A percentile compares a stretch with the other conserved stretches of the same genome.
phyloP scores from a whole-genome alignment of 805 yeast species.

The Zygoascus bituminiphila region DNA sequence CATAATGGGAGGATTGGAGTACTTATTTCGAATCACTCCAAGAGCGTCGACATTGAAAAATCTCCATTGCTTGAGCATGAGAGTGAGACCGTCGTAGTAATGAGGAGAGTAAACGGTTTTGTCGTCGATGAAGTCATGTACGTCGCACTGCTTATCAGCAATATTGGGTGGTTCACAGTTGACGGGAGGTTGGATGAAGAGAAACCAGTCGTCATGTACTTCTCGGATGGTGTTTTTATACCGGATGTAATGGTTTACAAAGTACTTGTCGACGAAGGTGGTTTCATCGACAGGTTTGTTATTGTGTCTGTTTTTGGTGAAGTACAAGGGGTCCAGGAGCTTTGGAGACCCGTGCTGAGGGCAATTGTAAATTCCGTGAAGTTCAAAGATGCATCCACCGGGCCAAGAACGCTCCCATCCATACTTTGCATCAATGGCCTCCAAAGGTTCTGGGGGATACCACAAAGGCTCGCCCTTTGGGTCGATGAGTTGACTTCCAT shows the following conservation, averaged over 20 bases:
- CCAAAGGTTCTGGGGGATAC: constrained; percentile 34
- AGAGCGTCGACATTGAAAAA: constrained; percentile 76
- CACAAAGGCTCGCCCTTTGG: constrained; percentile 61
- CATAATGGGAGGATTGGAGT: constrained; percentile 58
- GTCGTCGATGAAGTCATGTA: constrained; percentile 41
- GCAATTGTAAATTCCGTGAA: constrained; percentile 66
- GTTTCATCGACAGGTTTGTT: constrained; percentile 39
- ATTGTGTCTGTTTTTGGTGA: constrained; percentile 27
- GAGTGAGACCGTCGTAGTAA: constrained; percentile 86
- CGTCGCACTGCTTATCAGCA: not conserved
- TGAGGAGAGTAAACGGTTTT: constrained; percentile 73
- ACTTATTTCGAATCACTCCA: constrained; percentile 71
- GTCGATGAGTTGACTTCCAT: constrained; percentile 39
- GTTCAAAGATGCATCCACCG: constrained; percentile 75
- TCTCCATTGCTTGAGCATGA: constrained; percentile 82
- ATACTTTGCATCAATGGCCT: constrained; percentile 44
- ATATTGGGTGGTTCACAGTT: constrained; percentile 62
- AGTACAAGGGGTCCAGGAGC: constrained; percentile 44
- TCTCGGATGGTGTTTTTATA: constrained; percentile 44
- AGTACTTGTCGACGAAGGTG: constrained; percentile 54
- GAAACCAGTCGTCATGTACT: constrained; percentile 37
- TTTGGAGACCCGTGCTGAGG: constrained; percentile 2
- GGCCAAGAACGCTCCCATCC: constrained; percentile 71
- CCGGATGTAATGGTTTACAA: constrained; percentile 47
- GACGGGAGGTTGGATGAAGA: constrained; percentile 77